Evolutionary conservation across 202 grass and related monocot species (phyloP).

Genomic region (Brachypodium distachyon): DNA sequence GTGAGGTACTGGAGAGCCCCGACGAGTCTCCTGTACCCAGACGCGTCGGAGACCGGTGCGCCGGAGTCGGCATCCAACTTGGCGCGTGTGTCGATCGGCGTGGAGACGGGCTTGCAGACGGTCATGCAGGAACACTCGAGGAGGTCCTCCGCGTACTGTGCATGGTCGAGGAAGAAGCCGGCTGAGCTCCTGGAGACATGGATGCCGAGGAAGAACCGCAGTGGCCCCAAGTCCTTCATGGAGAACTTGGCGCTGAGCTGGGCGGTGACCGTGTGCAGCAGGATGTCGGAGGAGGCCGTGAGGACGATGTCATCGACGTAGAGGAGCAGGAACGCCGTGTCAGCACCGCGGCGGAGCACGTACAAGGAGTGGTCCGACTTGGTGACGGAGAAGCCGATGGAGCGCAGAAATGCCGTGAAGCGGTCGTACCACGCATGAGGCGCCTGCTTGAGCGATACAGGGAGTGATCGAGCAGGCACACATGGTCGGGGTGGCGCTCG

Average conservation of each 20-base stretch:
- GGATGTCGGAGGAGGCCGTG: too few species aligned
- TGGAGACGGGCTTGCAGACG: background rate
- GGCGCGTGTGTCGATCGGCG: background rate
- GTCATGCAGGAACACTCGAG: background rate
- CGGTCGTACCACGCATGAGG: background rate
- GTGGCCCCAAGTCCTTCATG: too few species aligned
- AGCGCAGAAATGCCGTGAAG: background rate
- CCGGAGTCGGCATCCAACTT: background rate
- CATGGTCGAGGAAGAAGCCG: background rate
- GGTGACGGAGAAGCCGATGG: too few species aligned
- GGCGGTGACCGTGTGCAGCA: background rate
- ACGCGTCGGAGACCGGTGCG: too few species aligned
- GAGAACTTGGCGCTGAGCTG: too few species aligned
- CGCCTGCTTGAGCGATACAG: background rate
- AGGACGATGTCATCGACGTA: too few species aligned
- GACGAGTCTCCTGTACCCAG: too few species aligned
- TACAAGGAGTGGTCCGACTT: background rate
- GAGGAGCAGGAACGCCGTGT: accelerated
- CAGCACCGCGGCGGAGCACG: accelerated
- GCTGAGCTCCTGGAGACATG: background rate
- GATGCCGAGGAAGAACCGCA: too few species aligned
- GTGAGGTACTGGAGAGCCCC: too few species aligned
- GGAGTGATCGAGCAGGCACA: background rate
- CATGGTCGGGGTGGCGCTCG: accelerated
- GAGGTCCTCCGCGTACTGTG: background rate